phyloP scores from a whole-genome alignment of 2,329 filamentous ascomycete species.

The Cladosporium sp. region DNA sequence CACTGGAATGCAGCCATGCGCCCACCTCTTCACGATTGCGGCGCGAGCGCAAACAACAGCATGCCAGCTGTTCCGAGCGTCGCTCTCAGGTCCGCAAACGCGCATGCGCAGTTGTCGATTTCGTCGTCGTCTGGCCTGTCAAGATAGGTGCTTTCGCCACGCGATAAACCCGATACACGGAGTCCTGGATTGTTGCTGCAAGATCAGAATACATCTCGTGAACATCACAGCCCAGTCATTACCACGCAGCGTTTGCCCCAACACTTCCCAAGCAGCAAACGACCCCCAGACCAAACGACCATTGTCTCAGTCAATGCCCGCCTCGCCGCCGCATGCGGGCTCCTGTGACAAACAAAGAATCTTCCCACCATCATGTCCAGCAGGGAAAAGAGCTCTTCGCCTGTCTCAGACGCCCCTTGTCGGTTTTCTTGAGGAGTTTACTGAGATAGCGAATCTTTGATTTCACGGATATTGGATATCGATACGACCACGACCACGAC shows the following conservation, averaged over 20 bases:
- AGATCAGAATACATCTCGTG: background rate
- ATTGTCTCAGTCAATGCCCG: background rate
- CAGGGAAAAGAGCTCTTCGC: background rate
- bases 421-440: background rate
- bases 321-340: background rate
- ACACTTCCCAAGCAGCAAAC: background rate
- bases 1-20: conserved; percentile 9
- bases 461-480: too few species aligned
- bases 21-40: background rate
- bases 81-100: background rate
- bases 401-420: background rate
- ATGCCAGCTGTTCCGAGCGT: conserved; percentile 1
- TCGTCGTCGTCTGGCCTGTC: background rate
- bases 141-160: too few species aligned
- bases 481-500: background rate
- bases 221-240: background rate
- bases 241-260: background rate
- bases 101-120: background rate
- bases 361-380: background rate
- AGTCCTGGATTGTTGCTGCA: background rate
- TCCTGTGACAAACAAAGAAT: conserved; percentile 4
- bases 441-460: background rate
- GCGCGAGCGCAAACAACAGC: conserved; percentile 5
- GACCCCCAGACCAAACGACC: background rate
- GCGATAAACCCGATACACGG: background rate